Percentiles rank a stretch among this genome's conserved stretches.
Conservation (phyloP, 768 basidiomycete species). For the Mycena alexandri region DNA sequence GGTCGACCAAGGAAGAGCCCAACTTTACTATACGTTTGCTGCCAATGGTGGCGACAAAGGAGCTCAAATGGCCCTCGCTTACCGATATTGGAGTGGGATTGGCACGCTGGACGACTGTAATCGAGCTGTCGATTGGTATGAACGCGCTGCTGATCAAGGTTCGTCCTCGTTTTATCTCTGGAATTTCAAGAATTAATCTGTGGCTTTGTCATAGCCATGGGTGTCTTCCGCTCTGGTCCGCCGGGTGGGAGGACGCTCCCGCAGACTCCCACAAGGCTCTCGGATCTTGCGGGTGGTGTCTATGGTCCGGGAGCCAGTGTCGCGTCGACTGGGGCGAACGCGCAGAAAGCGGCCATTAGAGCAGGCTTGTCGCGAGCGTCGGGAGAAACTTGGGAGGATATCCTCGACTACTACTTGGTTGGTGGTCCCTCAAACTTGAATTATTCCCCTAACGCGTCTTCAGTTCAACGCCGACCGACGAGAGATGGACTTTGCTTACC, state of each 20-base stretch:
- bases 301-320: slow-evolving; percentile 96
- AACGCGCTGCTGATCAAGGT: slow-evolving; percentile 90
- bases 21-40: slow-evolving; percentile 94
- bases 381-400: slow-evolving; percentile 94
- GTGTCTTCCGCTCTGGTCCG: slow-evolving; percentile 84
- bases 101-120: slow-evolving; percentile 90
- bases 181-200: slow-evolving; percentile 13
- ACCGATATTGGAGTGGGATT: slow-evolving; percentile 96
- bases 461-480: slow-evolving; percentile 97
- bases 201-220: slow-evolving; percentile 70
- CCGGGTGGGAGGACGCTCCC: slow-evolving; percentile 92
- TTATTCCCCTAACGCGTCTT: slow-evolving; percentile 18
- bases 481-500: slow-evolving; percentile 89
- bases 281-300: slow-evolving; percentile 92
- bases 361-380: slow-evolving; percentile 86
- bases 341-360: slow-evolving; percentile 80
- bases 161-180: slow-evolving; percentile 26
- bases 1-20: slow-evolving; percentile 83
- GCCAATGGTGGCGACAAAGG: slow-evolving; percentile 89
- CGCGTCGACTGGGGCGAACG: slow-evolving; percentile 86
- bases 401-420: slow-evolving; percentile 92
- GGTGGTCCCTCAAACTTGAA: slow-evolving; percentile 37
- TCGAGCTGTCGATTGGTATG: slow-evolving; percentile 89
- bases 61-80: slow-evolving; percentile 93
- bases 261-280: slow-evolving; percentile 82